These are phyloP conservation scores for Scedosporium dehoogii DNA, from an alignment of 2,329 filamentous ascomycete species.

Conservation along the genomic window DNA sequence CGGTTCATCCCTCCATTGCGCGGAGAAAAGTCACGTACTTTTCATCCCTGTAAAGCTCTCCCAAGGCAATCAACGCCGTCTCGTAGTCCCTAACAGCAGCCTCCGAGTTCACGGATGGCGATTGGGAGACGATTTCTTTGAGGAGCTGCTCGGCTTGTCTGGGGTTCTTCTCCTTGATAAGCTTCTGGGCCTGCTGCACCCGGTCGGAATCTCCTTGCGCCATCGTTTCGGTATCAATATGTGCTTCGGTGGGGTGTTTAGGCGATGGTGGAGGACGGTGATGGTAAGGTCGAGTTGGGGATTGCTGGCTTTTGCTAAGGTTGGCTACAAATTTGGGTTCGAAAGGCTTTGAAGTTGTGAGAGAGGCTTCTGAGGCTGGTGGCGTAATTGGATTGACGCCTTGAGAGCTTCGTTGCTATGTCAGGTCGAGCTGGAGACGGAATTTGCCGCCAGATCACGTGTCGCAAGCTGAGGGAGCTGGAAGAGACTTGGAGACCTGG, in stretches of 20 bases:
- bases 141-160: conserved; percentile 78
- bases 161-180: conserved; percentile 64
- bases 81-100: conserved; percentile 87
- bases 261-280: not conserved
- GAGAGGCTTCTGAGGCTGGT: not conserved
- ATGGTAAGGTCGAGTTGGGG: not conserved
- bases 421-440: not conserved
- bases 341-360: not conserved
- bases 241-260: not conserved
- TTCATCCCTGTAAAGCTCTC: conserved; percentile 85
- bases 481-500: too few relatives aligned
- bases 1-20: not conserved
- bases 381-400: not conserved
- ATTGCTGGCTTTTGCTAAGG: not conserved
- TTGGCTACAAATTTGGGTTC: not conserved
- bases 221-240: conserved; percentile 24
- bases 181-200: conserved; percentile 82
- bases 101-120: conserved; percentile 74
- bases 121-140: conserved; percentile 79
- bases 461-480: not conserved
- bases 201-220: conserved; percentile 49
- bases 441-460: not conserved
- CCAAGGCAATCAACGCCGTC: conserved; percentile 74
- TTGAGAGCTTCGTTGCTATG: not conserved
- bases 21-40: conserved; percentile 43